These are phyloP conservation scores for Dendrocalamus latiflorus DNA, from an alignment of 202 grass and related monocot genomes.

Conservation along the genomic window DNA sequence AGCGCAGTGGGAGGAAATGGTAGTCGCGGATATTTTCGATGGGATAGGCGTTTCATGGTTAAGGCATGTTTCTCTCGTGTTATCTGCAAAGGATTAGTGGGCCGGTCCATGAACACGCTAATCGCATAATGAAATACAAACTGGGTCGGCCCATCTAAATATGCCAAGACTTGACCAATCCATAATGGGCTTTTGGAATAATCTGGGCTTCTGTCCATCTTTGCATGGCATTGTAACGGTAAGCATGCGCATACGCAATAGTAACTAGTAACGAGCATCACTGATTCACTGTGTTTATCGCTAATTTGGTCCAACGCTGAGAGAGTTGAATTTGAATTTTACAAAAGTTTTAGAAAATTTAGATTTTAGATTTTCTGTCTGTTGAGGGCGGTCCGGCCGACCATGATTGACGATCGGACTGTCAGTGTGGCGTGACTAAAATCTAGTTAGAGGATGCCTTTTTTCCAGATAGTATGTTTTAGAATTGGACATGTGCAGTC, in stretches of 20 bases:
- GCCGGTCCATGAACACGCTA: neutral
- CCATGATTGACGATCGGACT: too few species aligned
- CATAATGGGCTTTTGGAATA: neutral
- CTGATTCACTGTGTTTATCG: neutral
- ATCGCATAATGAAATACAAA: too few species aligned
- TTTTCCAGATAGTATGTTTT: too few species aligned
- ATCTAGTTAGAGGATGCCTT: too few species aligned
- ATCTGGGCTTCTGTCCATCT: neutral
- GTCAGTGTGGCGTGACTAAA: too few species aligned
- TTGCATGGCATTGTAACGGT: neutral
- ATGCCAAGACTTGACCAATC: too few species aligned
- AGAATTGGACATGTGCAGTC: too few species aligned
- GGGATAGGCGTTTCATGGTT: neutral
- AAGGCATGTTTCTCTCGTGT: neutral
- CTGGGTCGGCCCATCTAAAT: neutral
- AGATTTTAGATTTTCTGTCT: too few species aligned
- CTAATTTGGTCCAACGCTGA: neutral
- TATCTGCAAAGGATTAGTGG: neutral
- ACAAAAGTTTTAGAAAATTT: too few species aligned
- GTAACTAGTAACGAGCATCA: neutral
- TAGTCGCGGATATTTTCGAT: conserved; percentile 24
- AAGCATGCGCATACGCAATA: neutral
- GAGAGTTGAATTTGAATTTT: too few species aligned
- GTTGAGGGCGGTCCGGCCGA: too few species aligned
- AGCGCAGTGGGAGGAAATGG: neutral